Conservation (phyloP, 2,329 filamentous ascomycete genomes). For the Xylariaceae sp. region DNA sequence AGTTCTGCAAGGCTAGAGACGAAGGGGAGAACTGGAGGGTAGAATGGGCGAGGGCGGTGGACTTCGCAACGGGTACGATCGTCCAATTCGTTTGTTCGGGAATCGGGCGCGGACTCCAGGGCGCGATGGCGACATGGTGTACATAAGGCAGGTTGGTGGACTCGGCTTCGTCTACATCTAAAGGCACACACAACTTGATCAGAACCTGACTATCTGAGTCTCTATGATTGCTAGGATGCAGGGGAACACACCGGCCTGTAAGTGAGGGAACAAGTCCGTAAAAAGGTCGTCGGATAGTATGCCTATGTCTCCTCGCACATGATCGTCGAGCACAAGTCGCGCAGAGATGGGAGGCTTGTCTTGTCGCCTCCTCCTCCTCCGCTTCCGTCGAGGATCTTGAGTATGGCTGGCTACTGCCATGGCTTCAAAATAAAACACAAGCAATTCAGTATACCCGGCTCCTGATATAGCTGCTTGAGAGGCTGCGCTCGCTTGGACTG, state of each 20-base stretch:
- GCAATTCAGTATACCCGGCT: too few species aligned
- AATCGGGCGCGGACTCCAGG: slow-evolving; percentile 60
- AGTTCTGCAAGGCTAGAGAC: slow-evolving; percentile 72
- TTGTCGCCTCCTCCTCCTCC: slow-evolving; percentile 50
- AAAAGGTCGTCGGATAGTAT: slow-evolving; percentile 85
- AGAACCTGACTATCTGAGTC: not conserved
- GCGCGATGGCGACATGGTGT: slow-evolving; percentile 67
- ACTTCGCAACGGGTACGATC: slow-evolving; percentile 69
- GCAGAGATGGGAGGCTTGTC: slow-evolving; percentile 76
- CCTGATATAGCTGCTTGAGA: slow-evolving; percentile 2
- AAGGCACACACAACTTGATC: not conserved
- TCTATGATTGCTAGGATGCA: slow-evolving; percentile 27
- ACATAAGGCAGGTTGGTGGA: slow-evolving; percentile 33
- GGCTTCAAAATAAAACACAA: slow-evolving; percentile 4
- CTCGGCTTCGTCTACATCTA: slow-evolving; percentile 28
- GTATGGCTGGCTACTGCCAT: slow-evolving; percentile 11
- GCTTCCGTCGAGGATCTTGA: slow-evolving; percentile 34
- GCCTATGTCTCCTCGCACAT: slow-evolving; percentile 79
- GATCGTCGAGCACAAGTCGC: slow-evolving; percentile 77
- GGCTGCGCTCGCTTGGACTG: slow-evolving; percentile 16
- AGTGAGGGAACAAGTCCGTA: slow-evolving; percentile 69
- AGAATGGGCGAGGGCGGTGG: slow-evolving; percentile 64
- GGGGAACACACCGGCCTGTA: slow-evolving; percentile 39
- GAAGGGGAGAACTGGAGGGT: slow-evolving; percentile 75
- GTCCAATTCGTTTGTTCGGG: slow-evolving; percentile 72